Percentiles rank a stretch among this genome's conserved stretches.
Conservation (phyloP, 257 asterid species). For the Thymus mandschuricus region DNA sequence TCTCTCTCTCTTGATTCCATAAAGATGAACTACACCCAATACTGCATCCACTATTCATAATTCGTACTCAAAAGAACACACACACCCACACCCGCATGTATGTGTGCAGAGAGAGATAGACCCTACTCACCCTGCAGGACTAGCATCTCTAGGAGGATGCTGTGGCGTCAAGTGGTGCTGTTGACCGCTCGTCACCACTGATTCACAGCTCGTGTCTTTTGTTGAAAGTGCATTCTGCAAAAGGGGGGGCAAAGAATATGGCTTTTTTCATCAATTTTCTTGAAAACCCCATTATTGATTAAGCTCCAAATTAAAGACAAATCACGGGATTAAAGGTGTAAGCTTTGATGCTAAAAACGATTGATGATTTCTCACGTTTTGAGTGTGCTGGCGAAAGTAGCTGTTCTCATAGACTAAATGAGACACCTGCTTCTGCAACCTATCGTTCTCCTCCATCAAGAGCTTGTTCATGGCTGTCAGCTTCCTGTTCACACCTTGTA, state of each 20-base stretch:
- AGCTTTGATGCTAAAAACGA: constrained; percentile 12
- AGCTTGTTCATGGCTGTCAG: constrained; percentile 91
- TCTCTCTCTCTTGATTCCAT: background rate
- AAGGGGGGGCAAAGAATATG: background rate
- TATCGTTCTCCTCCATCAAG: constrained; percentile 89
- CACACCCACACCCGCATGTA: background rate
- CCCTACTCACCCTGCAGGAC: constrained; percentile 89
- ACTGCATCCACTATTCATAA: background rate
- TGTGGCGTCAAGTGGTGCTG: constrained; percentile 75
- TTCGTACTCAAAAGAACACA: background rate
- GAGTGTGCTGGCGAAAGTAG: constrained; percentile 75
- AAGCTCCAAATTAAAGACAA: constrained; percentile 19
- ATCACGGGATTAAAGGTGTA: constrained; percentile 14
- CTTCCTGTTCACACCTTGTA: constrained; percentile 86
- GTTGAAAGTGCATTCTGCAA: constrained; percentile 68
- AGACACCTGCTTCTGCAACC: constrained; percentile 90
- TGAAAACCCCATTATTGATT: constrained; percentile 7
- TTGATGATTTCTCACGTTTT: constrained; percentile 45
- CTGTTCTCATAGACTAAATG: constrained; percentile 80
- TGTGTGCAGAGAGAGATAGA: background rate
- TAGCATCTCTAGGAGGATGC: constrained; percentile 95
- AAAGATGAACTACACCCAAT: background rate
- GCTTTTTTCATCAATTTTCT: constrained; percentile 25
- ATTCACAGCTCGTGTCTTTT: constrained; percentile 89
- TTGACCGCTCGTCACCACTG: constrained; percentile 94